These are phyloP conservation scores for Pleoardoris graminearum DNA, from an alignment of 2,329 filamentous ascomycete genomes.

Conservation along the genomic window DNA sequence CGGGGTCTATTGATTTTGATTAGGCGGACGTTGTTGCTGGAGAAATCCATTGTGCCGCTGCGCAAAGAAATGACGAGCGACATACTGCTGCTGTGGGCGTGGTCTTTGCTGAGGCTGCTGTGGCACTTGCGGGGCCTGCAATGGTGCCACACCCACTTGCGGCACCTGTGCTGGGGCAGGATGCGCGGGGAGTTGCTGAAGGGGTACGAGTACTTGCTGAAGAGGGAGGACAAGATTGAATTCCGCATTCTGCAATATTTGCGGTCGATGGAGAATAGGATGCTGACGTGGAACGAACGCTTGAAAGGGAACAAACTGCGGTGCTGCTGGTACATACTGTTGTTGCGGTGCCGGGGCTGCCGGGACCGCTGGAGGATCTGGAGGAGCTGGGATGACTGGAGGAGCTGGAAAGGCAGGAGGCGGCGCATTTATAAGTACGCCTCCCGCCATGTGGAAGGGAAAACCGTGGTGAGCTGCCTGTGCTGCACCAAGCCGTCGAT, in stretches of 20 bases:
- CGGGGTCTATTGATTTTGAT: neutral
- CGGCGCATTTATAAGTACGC: constrained; percentile 13
- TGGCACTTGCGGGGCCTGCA: neutral
- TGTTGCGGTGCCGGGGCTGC: constrained; percentile 2
- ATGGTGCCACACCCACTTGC: neutral
- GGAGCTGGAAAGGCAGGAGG: neutral
- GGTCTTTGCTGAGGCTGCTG: neutral
- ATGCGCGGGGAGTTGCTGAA: neutral
- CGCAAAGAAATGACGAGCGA: neutral
- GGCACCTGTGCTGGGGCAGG: neutral
- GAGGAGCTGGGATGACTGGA: neutral
- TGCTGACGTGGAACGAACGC: neutral
- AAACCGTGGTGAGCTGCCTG: constrained; percentile 19
- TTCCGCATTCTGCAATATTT: neutral
- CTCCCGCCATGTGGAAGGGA: constrained; percentile 27
- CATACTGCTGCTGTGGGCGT: neutral
- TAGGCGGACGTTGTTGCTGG: neutral
- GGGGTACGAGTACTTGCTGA: neutral
- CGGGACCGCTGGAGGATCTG: neutral
- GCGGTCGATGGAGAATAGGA: neutral
- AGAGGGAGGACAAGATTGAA: neutral
- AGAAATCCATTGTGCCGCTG: neutral
- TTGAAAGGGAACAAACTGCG: neutral
- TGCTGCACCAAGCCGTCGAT: constrained; percentile 26
- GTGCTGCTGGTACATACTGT: constrained; percentile 19